Conservation (phyloP, 2,329 filamentous ascomycete genomes). For the Nigrograna mackinnonii region DNA sequence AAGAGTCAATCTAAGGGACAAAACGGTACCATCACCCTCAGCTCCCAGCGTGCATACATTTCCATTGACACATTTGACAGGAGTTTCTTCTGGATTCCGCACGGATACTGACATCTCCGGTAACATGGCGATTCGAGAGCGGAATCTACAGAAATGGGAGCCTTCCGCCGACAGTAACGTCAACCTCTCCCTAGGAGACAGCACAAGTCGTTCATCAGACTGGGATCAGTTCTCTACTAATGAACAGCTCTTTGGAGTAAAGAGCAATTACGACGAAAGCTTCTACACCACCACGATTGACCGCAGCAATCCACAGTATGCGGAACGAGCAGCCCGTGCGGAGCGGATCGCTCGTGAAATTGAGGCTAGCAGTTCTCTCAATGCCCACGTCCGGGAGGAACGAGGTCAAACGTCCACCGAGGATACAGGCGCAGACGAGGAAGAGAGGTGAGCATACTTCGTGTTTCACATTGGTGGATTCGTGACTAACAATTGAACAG, state of each 20-base stretch:
- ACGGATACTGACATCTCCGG: constrained; percentile 90
- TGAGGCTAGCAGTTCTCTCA: constrained; percentile 72
- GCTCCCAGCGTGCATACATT: not conserved
- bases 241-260: constrained; percentile 82
- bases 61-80: constrained; percentile 4
- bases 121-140: constrained; percentile 68
- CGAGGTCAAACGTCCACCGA: constrained; percentile 69
- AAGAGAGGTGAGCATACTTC: constrained; percentile 73
- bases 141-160: constrained; percentile 81
- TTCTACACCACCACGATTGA: constrained; percentile 93
- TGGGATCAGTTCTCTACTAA: constrained; percentile 98
- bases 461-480: not conserved
- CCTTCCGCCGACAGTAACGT: constrained; percentile 63
- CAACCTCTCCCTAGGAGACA: constrained; percentile 72
- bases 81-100: constrained; percentile 65
- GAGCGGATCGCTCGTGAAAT: constrained; percentile 89
- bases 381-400: constrained; percentile 88
- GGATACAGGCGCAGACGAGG: constrained; percentile 76
- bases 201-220: constrained; percentile 37
- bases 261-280: constrained; percentile 90
- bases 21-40: constrained; percentile 56
- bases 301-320: constrained; percentile 80
- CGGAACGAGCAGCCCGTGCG: constrained; percentile 72
- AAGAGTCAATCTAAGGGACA: constrained; percentile 55
- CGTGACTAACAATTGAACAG: constrained; percentile 46